A percentile compares a stretch with the other conserved stretches of the same genome.
Evolutionary conservation across 2,329 filamentous ascomycete species (phyloP).

Genomic region (Hymenoscyphus fructigenus): DNA sequence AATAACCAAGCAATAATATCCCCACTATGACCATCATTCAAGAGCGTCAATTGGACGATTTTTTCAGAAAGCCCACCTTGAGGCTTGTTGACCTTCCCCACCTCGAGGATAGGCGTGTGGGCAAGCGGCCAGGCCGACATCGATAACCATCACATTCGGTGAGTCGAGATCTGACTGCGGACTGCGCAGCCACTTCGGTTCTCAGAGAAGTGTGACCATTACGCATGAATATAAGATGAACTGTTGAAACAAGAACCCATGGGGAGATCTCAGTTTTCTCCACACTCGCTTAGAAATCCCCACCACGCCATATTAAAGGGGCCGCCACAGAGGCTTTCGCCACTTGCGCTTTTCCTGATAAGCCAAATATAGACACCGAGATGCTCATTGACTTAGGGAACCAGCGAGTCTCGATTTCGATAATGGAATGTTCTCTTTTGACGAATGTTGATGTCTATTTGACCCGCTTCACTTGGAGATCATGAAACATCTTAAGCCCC

Average conservation of each 20-base stretch:
- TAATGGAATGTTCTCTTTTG: too few species aligned
- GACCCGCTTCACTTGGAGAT: too few species aligned
- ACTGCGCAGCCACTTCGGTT: neutral
- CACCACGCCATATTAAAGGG: neutral
- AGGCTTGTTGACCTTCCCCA: too few species aligned
- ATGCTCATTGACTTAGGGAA: neutral
- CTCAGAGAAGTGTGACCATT: neutral
- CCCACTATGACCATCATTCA: neutral
- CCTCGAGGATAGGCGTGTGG: too few species aligned
- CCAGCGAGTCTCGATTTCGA: too few species aligned
- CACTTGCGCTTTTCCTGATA: neutral
- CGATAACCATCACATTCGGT: neutral
- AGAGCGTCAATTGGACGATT: neutral
- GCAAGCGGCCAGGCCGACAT: neutral
- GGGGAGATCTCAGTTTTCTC: neutral
- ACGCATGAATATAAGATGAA: neutral
- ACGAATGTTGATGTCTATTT: too few species aligned
- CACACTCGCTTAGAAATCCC: neutral
- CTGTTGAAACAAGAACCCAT: neutral
- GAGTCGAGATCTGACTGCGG: neutral
- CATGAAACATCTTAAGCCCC: too few species aligned
- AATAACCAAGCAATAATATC: neutral
- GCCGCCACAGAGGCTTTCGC: neutral
- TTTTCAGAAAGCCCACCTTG: neutral
- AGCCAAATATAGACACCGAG: neutral